phyloP scores from a whole-genome alignment of 208 protist genomes.

The Leishmania major region DNA sequence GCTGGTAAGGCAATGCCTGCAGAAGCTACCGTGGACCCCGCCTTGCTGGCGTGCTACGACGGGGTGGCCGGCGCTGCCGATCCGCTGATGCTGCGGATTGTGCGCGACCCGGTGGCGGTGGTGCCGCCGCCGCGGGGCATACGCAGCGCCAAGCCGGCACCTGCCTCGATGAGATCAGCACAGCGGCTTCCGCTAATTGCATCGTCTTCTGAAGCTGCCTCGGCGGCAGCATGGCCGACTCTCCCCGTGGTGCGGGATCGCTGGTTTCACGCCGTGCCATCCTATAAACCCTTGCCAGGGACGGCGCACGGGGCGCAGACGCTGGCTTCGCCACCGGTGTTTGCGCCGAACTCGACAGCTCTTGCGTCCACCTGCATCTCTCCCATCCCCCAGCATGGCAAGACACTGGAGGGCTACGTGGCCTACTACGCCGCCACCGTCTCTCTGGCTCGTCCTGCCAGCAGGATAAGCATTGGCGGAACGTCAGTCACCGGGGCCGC shows the following conservation, averaged over 20 bases:
- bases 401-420: constrained; percentile 50
- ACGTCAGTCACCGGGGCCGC: neutral
- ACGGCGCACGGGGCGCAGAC: constrained; percentile 51
- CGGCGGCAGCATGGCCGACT: constrained; percentile 29
- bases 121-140: neutral
- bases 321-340: constrained; percentile 29
- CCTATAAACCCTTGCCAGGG: constrained; percentile 78
- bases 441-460: constrained; percentile 7
- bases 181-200: neutral
- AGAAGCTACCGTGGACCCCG: constrained; percentile 22
- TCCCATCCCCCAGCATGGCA: constrained; percentile 22
- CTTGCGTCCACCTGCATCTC: constrained; percentile 30
- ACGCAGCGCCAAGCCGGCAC: neutral
- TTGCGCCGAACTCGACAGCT: constrained; percentile 47
- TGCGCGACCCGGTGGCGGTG: constrained; percentile 36
- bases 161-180: neutral
- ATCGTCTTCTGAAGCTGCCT: neutral
- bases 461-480: neutral
- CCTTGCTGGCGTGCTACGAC: constrained; percentile 44
- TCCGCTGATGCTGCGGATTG: constrained; percentile 50
- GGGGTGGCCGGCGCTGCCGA: constrained; percentile 52
- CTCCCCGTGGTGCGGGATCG: constrained; percentile 25
- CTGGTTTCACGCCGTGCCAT: constrained; percentile 80
- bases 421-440: constrained; percentile 36
- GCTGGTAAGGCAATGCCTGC: neutral